A percentile compares a stretch with the other conserved stretches of the same genome.
phyloP scores from a whole-genome alignment of 768 basidiomycete species.

The Russula sp. region DNA sequence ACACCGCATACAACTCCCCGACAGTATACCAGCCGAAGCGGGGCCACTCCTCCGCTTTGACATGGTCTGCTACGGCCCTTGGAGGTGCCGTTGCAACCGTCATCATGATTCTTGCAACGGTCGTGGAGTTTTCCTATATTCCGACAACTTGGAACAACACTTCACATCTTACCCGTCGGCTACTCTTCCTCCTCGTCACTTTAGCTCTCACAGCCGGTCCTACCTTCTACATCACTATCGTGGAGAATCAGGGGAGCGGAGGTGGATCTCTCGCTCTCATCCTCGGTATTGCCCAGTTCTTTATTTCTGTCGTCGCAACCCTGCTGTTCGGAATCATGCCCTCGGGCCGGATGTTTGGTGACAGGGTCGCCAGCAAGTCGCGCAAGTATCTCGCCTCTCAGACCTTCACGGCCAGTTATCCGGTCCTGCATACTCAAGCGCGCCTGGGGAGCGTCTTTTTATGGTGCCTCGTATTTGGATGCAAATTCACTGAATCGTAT shows the following conservation, averaged over 20 bases:
- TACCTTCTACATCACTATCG: conserved; percentile 90
- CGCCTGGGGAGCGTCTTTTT: conserved; percentile 75
- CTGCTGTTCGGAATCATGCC: conserved; percentile 88
- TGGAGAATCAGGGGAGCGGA: conserved; percentile 46
- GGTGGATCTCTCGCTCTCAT: conserved; percentile 77
- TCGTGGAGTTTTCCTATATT: conserved; percentile 95
- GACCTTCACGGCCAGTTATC: conserved; percentile 97
- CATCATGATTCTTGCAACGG: conserved; percentile 93
- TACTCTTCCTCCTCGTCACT: conserved; percentile 84
- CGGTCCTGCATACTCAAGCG: conserved; percentile 49
- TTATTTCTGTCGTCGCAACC: conserved; percentile 80
- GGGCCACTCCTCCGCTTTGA: conserved; percentile 64
- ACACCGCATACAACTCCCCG: conserved; percentile 91
- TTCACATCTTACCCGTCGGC: conserved; percentile 86
- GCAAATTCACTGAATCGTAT: conserved; percentile 96
- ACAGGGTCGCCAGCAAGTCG: conserved; percentile 90
- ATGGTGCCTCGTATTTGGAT: conserved; percentile 91
- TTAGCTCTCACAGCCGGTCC: conserved; percentile 89
- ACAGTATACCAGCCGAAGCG: conserved; percentile 55
- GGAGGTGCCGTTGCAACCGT: conserved; percentile 93
- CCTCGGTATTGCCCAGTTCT: conserved; percentile 94
- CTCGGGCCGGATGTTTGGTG: conserved; percentile 97
- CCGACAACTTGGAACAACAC: conserved; percentile 99
- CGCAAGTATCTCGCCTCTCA: conserved; percentile 97
- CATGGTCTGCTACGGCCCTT: conserved; percentile 89